These are phyloP conservation scores for Apodospora peruviana DNA, from an alignment of 495 filamentous ascomycete species.

Conservation along the genomic window DNA sequence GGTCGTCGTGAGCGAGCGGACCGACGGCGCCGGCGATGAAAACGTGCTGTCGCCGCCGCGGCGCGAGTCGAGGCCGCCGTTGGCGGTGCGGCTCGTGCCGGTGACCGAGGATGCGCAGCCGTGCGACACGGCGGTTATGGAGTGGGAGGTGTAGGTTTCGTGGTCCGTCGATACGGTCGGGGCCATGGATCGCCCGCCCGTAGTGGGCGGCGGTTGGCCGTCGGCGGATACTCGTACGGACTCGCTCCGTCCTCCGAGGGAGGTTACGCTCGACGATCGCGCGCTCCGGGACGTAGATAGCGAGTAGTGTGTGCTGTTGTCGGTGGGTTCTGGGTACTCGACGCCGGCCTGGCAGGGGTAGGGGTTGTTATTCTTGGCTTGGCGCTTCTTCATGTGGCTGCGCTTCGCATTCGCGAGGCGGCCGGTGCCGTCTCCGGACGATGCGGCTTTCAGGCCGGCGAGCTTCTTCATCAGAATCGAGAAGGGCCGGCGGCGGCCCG, in stretches of 20 bases:
- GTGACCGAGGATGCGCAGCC: conserved; percentile 53
- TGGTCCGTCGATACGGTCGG: conserved; percentile 77
- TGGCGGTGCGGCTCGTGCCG: conserved; percentile 61
- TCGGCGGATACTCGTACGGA: conserved; percentile 56
- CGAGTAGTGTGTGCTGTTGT: conserved; percentile 55
- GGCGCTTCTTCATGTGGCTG: conserved; percentile 49
- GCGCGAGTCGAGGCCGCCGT: conserved; percentile 57
- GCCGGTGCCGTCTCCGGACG: conserved; percentile 33
- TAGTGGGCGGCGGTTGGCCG: conserved; percentile 50
- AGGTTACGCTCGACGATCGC: conserved; percentile 30
- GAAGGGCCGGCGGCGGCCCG: conserved; percentile 73
- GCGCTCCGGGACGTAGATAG: conserved; percentile 43
- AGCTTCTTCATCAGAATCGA: conserved; percentile 92
- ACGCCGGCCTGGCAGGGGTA: conserved; percentile 63
- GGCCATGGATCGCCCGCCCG: conserved; percentile 64
- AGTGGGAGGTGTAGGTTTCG: conserved; percentile 65
- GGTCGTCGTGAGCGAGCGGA: conserved; percentile 88
- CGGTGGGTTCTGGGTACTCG: conserved; percentile 29
- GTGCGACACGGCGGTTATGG: conserved; percentile 72
- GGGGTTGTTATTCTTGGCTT: conserved; percentile 72
- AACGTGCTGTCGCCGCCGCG: conserved; percentile 82
- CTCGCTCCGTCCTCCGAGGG: conserved; percentile 36
- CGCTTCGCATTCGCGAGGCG: conserved; percentile 29
- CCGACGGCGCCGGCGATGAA: conserved; percentile 87
- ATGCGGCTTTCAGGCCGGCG: conserved; percentile 69